Evolutionary conservation across 2,329 filamentous ascomycete genomes (phyloP), one percentile per base, ranked within the genome.

Genomic region (Hymenoscyphus fraxineus): DNA sequence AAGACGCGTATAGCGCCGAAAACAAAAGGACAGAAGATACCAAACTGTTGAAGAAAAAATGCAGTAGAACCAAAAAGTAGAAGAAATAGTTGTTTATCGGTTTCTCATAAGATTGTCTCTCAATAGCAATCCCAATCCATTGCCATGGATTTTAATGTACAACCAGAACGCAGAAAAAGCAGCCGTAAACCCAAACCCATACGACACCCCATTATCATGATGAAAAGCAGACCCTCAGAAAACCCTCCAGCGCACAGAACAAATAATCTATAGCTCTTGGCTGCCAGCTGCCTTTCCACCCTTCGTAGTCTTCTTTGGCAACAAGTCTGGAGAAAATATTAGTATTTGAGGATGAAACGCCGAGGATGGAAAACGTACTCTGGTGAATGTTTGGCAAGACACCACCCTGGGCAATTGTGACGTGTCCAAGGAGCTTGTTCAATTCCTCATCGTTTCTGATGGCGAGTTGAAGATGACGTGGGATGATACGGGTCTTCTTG

Each of bases 401-500:
- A 93, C 92, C 92, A 84, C 92, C 93, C 83, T 97, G 93, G 79
- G 93, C 93, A 76, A 97, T 97, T 78, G 93, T 97, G 81, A 97
- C 93, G 79, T 96, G 92, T 65, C 93, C 93, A 71, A 97, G 86
- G 69, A 96, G 89, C 88, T 97, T 98, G 91, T 98, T 97, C 91
- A 98, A 81, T 83, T 99, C 95, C 87, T 98, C 94, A 81, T 98
- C 94, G 84, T 97, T 97, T 77, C 95, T 90, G 85, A 99, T 99
- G 82, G 95, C 95, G 74, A 99, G 92, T 85, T 99, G 95, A 58
- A 99, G 88, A 82, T 99, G 95, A 81, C 95, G 93, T 71, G 95
- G 95, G 68, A 98, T 99, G 84, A 99, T 99, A 90, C 95, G 93
- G 71, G 94, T 99, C 91, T 98, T 98, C 92, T 99, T 99, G 89